phyloP scores from a whole-genome alignment of 2,329 filamentous ascomycete species.

The Hymenoscyphus repandus region DNA sequence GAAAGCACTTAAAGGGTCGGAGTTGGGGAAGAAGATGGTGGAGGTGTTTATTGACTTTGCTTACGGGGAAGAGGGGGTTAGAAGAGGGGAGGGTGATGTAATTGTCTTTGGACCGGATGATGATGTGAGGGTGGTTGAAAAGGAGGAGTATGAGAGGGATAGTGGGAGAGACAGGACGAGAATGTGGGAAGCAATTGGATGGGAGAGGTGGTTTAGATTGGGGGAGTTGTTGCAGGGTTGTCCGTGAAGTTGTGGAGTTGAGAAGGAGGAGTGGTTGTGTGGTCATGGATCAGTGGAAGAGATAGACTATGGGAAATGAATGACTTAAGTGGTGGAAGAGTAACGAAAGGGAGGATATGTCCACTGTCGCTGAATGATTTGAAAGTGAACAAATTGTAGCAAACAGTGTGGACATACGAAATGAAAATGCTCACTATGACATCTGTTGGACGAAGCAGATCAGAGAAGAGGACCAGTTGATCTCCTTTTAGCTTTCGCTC shows the following conservation, averaged over 20 bases:
- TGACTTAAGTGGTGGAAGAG: too few relatives aligned
- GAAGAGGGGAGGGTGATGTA: conserved; percentile 1
- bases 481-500: too few relatives aligned
- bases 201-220: conserved; percentile 13
- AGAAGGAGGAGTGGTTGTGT: too few relatives aligned
- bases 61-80: conserved; percentile 2
- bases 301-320: too few relatives aligned
- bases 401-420: too few relatives aligned
- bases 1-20: background rate
- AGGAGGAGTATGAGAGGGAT: conserved; percentile 3
- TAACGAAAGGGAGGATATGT: too few relatives aligned
- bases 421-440: too few relatives aligned
- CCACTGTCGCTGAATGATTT: too few relatives aligned
- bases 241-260: background rate
- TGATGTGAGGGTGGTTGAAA: conserved; percentile 1
- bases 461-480: too few relatives aligned
- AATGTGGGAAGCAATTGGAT: conserved; percentile 12
- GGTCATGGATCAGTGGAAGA: too few relatives aligned
- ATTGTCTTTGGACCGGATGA: conserved; percentile 10
- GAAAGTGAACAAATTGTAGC: too few relatives aligned
- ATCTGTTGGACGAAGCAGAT: too few relatives aligned
- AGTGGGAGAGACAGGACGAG: background rate
- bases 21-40: conserved; percentile 11
- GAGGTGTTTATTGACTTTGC: conserved; percentile 10
- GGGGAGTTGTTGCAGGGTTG: conserved; percentile 18